Evolutionary conservation across 1,284 basidiomycete genomes (phyloP).

Genomic region (Austroboletus olivaceoglutinosus): DNA sequence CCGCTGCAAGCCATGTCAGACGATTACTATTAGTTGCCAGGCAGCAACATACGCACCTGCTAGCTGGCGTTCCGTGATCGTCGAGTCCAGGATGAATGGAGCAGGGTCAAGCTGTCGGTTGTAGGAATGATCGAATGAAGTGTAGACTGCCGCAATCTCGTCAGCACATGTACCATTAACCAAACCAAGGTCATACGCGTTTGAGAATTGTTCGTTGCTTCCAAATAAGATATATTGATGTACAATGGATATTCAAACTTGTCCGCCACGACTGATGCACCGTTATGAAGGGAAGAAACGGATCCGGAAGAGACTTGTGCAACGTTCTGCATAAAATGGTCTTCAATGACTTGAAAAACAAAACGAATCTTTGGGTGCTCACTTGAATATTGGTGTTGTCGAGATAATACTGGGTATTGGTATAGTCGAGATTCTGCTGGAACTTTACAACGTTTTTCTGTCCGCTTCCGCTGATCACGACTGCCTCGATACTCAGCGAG

Average conservation of each 20-base stretch:
- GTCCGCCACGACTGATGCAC: conserved; percentile 51
- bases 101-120: conserved; percentile 54
- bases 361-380: conserved; percentile 5
- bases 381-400: conserved; percentile 43
- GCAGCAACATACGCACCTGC: conserved; percentile 41
- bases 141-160: conserved; percentile 39
- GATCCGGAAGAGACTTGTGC: conserved; percentile 57
- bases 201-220: conserved; percentile 40
- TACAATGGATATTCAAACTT: conserved; percentile 62
- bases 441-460: conserved; percentile 45
- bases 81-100: conserved; percentile 57
- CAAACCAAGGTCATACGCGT: conserved; percentile 41
- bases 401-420: conserved; percentile 50
- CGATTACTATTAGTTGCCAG: background rate
- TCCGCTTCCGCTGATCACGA: conserved; percentile 50
- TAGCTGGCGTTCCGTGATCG: conserved; percentile 56
- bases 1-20: conserved; percentile 38
- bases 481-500: conserved; percentile 46
- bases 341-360: background rate
- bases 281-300: conserved; percentile 60
- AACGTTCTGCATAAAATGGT: conserved; percentile 47
- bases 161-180: background rate
- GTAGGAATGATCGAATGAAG: conserved; percentile 67
- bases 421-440: conserved; percentile 44
- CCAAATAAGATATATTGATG: conserved; percentile 54